Base-by-base conservation (phyloP, 345 rosid species). In the Jatropha curcas region DNA sequence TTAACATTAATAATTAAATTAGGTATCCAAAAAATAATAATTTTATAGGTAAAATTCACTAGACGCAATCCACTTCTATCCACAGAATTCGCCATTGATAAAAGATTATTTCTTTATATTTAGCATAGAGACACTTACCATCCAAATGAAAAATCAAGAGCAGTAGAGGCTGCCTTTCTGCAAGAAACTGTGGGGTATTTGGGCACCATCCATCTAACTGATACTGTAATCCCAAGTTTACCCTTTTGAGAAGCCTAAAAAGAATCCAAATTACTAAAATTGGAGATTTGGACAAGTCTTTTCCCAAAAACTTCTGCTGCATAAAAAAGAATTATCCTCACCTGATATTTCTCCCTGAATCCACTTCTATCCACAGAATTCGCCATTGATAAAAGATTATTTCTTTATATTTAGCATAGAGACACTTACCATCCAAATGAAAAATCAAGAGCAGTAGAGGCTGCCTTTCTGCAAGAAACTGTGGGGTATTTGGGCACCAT, bases 131-230 rank as follows among this genome's bases (percentile, higher is more conserved):
- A 55, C 14, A 76, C 76, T 22, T 34, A 85, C 87, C 82, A 77
- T 25, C 89, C 89, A 13, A 77, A 31, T 79, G 78, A 59, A 70
- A 83, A 83, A 71, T 83, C 88, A 0, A 87, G 61, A 1, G 80
- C 75, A 51, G 84, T 57, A 35, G 63, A 25, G 0, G 85, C 79
- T 22, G 90, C 89, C 35, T 82, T 48, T 35, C 19, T 14, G 60
- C 37, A 45, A 35, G 25, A 9, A 13, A n/a, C 48, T 85, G 60
- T 59, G 65, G 60, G 50, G 82, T 67, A 46, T 59, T 22, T 17
- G 84, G 93, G 90, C 25, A 75, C 50, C 11, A 76, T 78, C 93
- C 93, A 86, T 2, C n/a, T 1, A 4, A 73, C n/a, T 14, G 72
- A 56, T n/a, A 86, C 19, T 4, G 84, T 71, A 17, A 85, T 82